Percentiles rank a stretch among this genome's conserved stretches.
These are phyloP conservation scores for Favolaschia claudopus DNA, from an alignment of 768 basidiomycete species.

Conservation along the genomic window DNA sequence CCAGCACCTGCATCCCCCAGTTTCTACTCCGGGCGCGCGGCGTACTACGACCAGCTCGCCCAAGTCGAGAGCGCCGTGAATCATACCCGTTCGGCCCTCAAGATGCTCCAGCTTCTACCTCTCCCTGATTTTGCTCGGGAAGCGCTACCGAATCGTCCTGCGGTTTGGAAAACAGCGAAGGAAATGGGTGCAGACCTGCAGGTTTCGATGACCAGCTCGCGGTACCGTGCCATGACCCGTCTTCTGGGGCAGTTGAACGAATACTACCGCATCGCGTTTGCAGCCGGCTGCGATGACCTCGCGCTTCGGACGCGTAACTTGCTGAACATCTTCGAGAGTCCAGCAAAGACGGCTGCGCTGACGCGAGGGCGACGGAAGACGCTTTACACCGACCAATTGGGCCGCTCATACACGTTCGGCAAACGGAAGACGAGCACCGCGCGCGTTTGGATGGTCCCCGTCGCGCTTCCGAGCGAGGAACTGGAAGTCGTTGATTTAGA, in stretches of 20 bases:
- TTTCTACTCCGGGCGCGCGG: constrained; percentile 84
- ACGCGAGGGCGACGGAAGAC: constrained; percentile 62
- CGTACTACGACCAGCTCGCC: constrained; percentile 76
- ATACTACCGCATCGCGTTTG: constrained; percentile 63
- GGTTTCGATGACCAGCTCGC: constrained; percentile 68
- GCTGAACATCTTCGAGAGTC: constrained; percentile 69
- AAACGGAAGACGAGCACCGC: constrained; percentile 90
- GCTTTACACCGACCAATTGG: constrained; percentile 71
- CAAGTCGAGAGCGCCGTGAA: constrained; percentile 71
- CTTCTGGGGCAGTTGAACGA: constrained; percentile 74
- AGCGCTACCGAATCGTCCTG: constrained; percentile 62
- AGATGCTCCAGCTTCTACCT: constrained; percentile 74
- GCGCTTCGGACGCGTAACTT: constrained; percentile 58
- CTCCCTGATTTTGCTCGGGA: constrained; percentile 75
- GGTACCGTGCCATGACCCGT: constrained; percentile 69
- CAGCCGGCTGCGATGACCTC: constrained; percentile 66
- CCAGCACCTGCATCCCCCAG: constrained; percentile 67
- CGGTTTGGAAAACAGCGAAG: constrained; percentile 72
- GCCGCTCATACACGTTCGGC: constrained; percentile 88
- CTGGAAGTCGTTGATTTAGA: constrained; percentile 33
- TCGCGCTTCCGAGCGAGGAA: constrained; percentile 23
- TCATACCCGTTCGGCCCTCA: constrained; percentile 65
- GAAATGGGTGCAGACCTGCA: constrained; percentile 67
- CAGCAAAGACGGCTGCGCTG: constrained; percentile 59
- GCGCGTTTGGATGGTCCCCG: constrained; percentile 91